Conservation (phyloP, 768 basidiomycete genomes). For the Lactifluus subvellereus region DNA sequence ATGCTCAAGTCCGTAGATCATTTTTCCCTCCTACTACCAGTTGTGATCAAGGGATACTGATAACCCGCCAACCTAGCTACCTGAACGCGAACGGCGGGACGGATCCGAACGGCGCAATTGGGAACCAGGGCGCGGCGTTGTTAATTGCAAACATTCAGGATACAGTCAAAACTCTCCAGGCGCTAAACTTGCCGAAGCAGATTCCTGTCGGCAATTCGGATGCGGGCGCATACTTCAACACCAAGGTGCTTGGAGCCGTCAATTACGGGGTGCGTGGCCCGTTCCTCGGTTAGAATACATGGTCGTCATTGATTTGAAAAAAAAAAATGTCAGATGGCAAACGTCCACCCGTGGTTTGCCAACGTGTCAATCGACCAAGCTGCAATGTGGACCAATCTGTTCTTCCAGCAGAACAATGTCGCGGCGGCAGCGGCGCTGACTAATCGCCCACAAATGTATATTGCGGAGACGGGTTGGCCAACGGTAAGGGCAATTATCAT, state of each 20-base stretch:
- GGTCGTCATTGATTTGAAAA: conserved; percentile 29
- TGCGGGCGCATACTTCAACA: conserved; percentile 83
- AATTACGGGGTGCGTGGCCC: conserved; percentile 59
- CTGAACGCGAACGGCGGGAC: conserved; percentile 40
- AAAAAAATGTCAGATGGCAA: conserved; percentile 55
- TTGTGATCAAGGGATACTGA: background rate
- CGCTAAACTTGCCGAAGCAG: conserved; percentile 51
- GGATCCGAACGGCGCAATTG: conserved; percentile 54
- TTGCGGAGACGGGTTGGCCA: conserved; percentile 93
- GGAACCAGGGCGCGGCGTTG: conserved; percentile 55
- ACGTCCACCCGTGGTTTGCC: conserved; percentile 96
- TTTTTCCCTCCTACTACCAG: background rate
- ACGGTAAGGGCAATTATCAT: conserved; percentile 39
- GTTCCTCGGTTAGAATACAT: conserved; percentile 42
- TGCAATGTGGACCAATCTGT: conserved; percentile 75
- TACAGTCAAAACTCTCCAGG: conserved; percentile 49
- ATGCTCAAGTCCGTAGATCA: conserved; percentile 58
- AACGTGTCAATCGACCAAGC: conserved; percentile 59
- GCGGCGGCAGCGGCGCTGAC: conserved; percentile 45
- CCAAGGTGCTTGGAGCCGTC: conserved; percentile 49
- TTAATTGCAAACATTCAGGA: conserved; percentile 64
- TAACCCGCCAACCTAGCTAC: conserved; percentile 39
- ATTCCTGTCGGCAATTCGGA: conserved; percentile 77
- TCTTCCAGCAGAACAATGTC: conserved; percentile 69
- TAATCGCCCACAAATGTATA: conserved; percentile 78